Evolutionary conservation across 306 rosid species (phyloP), one percentile per base, ranked within the genome.

Genomic region (Prunus mongolica): DNA sequence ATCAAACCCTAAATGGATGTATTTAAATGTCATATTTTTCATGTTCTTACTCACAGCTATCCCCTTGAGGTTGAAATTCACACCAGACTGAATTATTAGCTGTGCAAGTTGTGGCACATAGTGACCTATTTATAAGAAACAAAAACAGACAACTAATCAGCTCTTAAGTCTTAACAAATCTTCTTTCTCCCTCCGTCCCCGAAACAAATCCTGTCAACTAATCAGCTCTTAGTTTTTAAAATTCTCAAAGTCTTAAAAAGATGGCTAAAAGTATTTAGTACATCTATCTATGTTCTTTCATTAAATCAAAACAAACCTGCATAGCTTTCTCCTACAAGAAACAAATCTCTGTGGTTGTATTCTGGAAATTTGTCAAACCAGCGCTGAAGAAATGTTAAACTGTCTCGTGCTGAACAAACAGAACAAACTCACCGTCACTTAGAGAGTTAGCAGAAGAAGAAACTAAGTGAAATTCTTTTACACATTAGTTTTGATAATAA

Each of bases 61-160:
- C 8, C 83, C 88, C 58, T 75, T 82, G 10, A 84, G 76, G 22
- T 84, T 84, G 76, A 87, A 52, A 10, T 77, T 76, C 41, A 54
- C 64, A 8, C 77, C 74, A 12, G 73, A 84, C 25, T 79, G 38
- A 8, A 79, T 41, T 71, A 87, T 74, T 24, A 87, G 90, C 18
- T 74, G 66, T n/a, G 86, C 85, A 47, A 87, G 85, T 64, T 87
- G 88, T 50, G 90, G 90, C 14, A 61, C 81, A 51, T 79, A 84
- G 76, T 84, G 90, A 76, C 86, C 90, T 86, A 10, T 10, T 41
- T 1, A 28, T 18, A 18, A n/a, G 22, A 19, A 57, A 4, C 28
- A 0, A 12, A 0, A 6, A 34, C 44, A 34, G 8, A 34, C 44
- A 6, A 34, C 44, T 34, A 34, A 34, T 34, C 44, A 34, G 44